phyloP scores from a whole-genome alignment of 2,329 filamentous ascomycete genomes.

The Pestalotiopsis sp. region DNA sequence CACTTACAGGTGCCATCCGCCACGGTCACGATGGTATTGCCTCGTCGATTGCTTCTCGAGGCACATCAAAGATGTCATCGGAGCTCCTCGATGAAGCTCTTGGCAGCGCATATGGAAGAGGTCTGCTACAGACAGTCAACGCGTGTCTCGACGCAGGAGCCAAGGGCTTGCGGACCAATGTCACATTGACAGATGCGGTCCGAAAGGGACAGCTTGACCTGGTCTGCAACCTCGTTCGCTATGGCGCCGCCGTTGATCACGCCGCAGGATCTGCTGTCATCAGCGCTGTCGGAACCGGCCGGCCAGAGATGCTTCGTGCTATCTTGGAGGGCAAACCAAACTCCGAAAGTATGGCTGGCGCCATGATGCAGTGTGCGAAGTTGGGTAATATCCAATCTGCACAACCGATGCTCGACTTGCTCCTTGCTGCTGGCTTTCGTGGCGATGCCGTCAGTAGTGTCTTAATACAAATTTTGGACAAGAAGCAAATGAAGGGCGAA shows the following conservation, averaged over 20 bases:
- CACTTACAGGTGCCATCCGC: neutral
- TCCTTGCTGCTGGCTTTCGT: neutral
- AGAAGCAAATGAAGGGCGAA: neutral
- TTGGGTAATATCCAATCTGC: neutral
- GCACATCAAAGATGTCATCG: neutral
- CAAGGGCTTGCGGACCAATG: neutral
- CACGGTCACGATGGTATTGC: neutral
- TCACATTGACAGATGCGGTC: neutral
- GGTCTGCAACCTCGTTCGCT: neutral
- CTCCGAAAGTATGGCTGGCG: neutral
- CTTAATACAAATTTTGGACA: neutral
- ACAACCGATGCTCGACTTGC: neutral
- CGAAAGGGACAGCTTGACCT: neutral
- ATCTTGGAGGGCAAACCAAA: neutral
- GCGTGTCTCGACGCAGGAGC: slow-evolving; percentile 2
- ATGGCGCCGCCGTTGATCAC: neutral
- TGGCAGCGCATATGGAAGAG: neutral
- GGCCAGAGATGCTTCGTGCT: neutral
- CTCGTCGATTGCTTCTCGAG: neutral
- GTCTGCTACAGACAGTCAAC: neutral
- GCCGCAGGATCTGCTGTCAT: neutral
- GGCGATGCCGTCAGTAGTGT: neutral
- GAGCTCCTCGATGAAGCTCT: neutral
- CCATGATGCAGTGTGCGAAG: neutral
- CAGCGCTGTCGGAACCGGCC: neutral